These are phyloP conservation scores for Phlebiopsis gigantea DNA, from an alignment of 768 basidiomycete species.

Conservation along the genomic window DNA sequence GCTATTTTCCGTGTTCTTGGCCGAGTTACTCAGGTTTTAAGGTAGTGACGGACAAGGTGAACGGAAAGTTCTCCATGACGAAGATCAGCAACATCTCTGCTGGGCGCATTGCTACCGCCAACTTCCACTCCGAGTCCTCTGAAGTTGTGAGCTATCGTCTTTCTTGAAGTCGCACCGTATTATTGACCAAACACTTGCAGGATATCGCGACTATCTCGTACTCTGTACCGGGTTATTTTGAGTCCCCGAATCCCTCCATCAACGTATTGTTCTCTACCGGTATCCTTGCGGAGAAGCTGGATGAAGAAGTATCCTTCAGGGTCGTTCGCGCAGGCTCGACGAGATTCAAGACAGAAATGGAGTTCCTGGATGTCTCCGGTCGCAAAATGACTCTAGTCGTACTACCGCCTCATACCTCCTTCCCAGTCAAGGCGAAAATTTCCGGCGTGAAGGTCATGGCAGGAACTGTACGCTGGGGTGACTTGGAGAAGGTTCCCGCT, in stretches of 20 bases:
- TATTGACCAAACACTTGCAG: neutral
- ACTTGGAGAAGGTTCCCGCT: neutral
- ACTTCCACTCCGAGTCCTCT: neutral
- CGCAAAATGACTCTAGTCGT: conserved; percentile 19
- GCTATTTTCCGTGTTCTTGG: neutral
- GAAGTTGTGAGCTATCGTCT: neutral
- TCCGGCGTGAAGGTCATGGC: conserved; percentile 20
- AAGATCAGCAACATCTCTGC: conserved; percentile 19
- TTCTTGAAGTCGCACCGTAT: neutral
- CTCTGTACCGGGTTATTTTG: conserved; percentile 26
- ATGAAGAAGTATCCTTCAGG: conserved; percentile 21
- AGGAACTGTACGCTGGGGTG: conserved; percentile 6
- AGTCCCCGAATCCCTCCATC: conserved; percentile 20
- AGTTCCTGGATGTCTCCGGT: conserved; percentile 16
- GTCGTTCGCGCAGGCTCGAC: conserved; percentile 15
- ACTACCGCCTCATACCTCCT: conserved; percentile 10
- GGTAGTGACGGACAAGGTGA: conserved; percentile 6
- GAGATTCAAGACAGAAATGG: conserved; percentile 11
- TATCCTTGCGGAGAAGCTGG: conserved; percentile 15
- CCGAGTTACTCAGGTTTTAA: neutral
- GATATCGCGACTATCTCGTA: conserved; percentile 26
- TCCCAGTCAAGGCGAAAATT: neutral
- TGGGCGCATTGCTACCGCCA: conserved; percentile 7
- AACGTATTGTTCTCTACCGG: conserved; percentile 7
- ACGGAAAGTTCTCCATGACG: conserved; percentile 13